Percentiles rank a stretch among this genome's conserved stretches.
Conservation (phyloP, 306 rosid genomes). For the Fagus crenata region DNA sequence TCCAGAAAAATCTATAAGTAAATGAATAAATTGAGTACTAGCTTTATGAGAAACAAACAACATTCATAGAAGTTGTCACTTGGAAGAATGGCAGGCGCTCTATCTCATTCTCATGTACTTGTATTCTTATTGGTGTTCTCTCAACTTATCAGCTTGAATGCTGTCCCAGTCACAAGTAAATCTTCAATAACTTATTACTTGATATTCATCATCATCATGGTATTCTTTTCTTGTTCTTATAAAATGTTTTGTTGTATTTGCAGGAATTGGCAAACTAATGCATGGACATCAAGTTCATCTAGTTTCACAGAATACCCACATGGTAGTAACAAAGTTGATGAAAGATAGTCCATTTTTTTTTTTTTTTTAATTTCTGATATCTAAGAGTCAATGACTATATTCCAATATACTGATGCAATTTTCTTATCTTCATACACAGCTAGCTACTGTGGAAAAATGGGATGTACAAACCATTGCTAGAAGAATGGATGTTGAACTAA, state of each 20-base stretch:
- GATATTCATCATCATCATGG: constrained; percentile 10
- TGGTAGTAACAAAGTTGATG: constrained; percentile 30
- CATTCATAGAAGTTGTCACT: constrained; percentile 26
- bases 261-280: constrained; percentile 65
- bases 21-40: constrained; percentile 53
- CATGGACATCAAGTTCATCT: constrained; percentile 40
- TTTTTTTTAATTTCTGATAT: constrained; percentile 9
- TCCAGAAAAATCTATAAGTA: constrained; percentile 15
- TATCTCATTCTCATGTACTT: constrained; percentile 56
- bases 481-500: constrained; percentile 71
- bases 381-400: neutral
- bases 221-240: constrained; percentile 9
- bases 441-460: constrained; percentile 26
- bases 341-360: neutral
- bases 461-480: constrained; percentile 30
- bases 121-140: constrained; percentile 55
- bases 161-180: constrained; percentile 77
- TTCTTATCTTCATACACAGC: constrained; percentile 37
- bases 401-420: neutral
- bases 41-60: constrained; percentile 30
- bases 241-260: constrained; percentile 2
- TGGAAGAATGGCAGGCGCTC: constrained; percentile 40
- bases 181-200: constrained; percentile 12
- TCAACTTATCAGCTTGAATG: constrained; percentile 52
- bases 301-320: constrained; percentile 33